Evolutionary conservation across 768 basidiomycete species (phyloP).

Genomic region (Leucocoprinus sp.): DNA sequence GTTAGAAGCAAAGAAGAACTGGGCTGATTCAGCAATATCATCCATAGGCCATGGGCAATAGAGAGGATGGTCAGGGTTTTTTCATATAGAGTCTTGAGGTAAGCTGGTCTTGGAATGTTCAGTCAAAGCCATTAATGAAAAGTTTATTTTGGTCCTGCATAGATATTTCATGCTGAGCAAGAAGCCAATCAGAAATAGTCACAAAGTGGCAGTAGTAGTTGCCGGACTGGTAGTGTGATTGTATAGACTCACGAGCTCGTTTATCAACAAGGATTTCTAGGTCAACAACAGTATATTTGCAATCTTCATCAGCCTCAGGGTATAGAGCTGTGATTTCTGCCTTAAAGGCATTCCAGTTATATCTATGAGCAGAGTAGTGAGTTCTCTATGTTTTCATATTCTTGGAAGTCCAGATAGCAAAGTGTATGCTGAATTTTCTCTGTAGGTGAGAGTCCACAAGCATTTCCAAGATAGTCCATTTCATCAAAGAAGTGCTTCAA

Average conservation of each 20-base stretch:
- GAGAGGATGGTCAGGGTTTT: constrained; percentile 9
- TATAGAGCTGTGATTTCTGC: background rate
- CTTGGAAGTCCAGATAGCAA: background rate
- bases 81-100: background rate
- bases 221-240: constrained; percentile 1
- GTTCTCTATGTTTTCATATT: background rate
- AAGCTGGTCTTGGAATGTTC: constrained; percentile 1
- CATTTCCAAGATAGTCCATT: background rate
- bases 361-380: background rate
- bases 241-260: background rate
- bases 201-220: constrained; percentile 10
- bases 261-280: constrained; percentile 4
- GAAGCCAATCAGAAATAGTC: background rate
- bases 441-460: background rate
- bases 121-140: constrained; percentile 11
- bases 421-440: background rate
- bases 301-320: constrained; percentile 5
- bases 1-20: background rate
- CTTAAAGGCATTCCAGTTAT: background rate
- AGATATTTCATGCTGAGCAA: background rate
- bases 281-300: background rate
- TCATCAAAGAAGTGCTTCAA: background rate
- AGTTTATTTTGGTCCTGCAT: constrained; percentile 1
- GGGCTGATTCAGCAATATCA: constrained; percentile 9
- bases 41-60: constrained; percentile 9